A percentile compares a stretch with the other conserved stretches of the same genome.
phyloP scores from a whole-genome alignment of 2,329 filamentous ascomycete species.

The Grosmannia serpens region DNA sequence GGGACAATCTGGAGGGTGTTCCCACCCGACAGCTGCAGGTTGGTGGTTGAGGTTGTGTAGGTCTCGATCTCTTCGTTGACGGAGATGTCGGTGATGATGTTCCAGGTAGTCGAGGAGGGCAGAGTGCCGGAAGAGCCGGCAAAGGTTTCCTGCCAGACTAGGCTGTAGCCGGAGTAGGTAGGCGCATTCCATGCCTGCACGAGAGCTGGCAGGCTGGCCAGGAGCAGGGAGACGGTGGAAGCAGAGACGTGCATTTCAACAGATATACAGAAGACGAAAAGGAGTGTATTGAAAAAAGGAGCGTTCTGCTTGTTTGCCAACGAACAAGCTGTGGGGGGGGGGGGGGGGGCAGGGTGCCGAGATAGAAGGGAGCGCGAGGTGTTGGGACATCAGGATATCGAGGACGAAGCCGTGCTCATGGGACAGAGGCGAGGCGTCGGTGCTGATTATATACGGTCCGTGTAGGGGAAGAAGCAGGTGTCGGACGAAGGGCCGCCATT shows the following conservation, averaged over 20 bases:
- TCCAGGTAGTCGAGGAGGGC: conserved; percentile 28
- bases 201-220: conserved; percentile 15
- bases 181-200: conserved; percentile 26
- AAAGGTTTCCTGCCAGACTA: conserved; percentile 34
- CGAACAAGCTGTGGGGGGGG: background rate
- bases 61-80: conserved; percentile 44
- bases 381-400: background rate
- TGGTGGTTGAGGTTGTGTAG: conserved; percentile 33
- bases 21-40: conserved; percentile 38
- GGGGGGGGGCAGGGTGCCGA: background rate
- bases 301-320: background rate
- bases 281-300: background rate
- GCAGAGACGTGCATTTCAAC: background rate
- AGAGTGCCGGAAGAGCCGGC: conserved; percentile 21
- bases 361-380: background rate
- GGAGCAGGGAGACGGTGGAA: conserved; percentile 1
- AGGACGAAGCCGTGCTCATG: background rate
- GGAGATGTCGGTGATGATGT: conserved; percentile 43
- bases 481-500: no score
- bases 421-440: background rate
- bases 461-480: no score
- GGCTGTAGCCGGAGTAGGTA: conserved; percentile 25
- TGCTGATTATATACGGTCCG: background rate
- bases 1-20: conserved; percentile 41
- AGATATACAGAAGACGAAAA: no score